Conservation (phyloP, 257 asterid genomes). For the Nicotiana sylvestris region DNA sequence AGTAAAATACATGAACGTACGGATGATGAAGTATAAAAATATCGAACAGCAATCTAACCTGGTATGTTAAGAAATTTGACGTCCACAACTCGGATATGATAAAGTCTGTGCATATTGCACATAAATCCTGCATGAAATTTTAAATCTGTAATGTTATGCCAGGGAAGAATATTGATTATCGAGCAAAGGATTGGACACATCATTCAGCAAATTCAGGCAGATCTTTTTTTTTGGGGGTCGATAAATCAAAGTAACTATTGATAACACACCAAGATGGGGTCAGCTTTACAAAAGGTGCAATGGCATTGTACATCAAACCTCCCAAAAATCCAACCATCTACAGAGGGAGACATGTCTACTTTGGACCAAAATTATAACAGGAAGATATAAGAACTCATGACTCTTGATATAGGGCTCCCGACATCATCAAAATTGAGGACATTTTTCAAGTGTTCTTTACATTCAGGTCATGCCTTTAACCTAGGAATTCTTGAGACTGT, state of each 20-base stretch:
- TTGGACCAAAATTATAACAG: neutral
- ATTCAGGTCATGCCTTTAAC: neutral
- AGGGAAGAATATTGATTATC: conserved; percentile 5
- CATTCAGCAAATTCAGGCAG: neutral
- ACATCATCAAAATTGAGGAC: conserved; percentile 1
- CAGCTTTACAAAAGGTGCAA: neutral
- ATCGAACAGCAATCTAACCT: conserved; percentile 41
- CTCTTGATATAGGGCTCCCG: neutral
- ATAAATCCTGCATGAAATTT: conserved; percentile 71
- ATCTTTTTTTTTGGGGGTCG: neutral
- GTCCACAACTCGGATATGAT: conserved; percentile 90
- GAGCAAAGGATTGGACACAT: neutral
- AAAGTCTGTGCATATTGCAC: conserved; percentile 94
- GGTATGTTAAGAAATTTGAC: conserved; percentile 90
- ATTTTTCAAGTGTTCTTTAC: neutral
- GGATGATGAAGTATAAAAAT: neutral
- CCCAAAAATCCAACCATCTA: neutral
- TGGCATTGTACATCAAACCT: neutral
- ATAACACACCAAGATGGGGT: neutral
- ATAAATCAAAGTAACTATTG: conserved; percentile 7
- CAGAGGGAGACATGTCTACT: neutral
- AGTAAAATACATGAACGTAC: neutral
- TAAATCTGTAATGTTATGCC: conserved; percentile 20
- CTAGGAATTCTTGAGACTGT: neutral
- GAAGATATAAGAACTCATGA: neutral